Base-by-base conservation (phyloP, 176 grass and related monocot genomes). In the Oryza meridionalis region DNA sequence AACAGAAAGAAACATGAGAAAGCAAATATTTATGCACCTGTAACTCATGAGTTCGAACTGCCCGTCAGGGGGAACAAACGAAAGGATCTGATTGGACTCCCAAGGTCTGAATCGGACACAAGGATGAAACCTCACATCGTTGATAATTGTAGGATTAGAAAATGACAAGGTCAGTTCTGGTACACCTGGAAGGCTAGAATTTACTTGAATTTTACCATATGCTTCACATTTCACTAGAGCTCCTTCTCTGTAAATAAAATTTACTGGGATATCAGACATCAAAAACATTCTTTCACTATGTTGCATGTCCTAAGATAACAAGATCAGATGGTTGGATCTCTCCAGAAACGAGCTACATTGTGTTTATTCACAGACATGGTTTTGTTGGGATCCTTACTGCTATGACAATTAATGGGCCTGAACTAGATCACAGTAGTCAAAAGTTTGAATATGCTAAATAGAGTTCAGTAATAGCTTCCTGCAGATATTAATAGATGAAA, bases 11-110 rank as follows among this genome's bases (percentile, higher is more conserved):
- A 47, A 9, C 7, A 24, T 24, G 44, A 45, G 35, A 79, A 67
- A 73, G 15, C 1, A n/a, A 55, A 72, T 66, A 22, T 27, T 42
- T 66, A 14, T 63, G 19, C 55, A 98, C 96, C 96, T 98, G 64
- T 98, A 98, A 79, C 72, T 95, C 93, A 98, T 90, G 46, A 98
- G 93, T 44, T 95, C 95, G 80, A 98, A 98, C 43, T 90, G 85
- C 14, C 96, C 91, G 66, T 98, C 85, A 62, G 96, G 96, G 67
- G 96, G 93, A 59, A 98, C 93, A 81, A 98, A 98, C 10, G 92
- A 95, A 24, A 98, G 70, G 77, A 95, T 51, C 70, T 92, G 93
- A 72, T 73, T 86, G 32, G 83, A 95, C 50, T 95, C 93, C 96
- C 96, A 98, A 38, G 89, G 93, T 72, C 87, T 92, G 82, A 98